Conservation (phyloP, 140 eudicot genomes). For the Anethum foeniculum region DNA sequence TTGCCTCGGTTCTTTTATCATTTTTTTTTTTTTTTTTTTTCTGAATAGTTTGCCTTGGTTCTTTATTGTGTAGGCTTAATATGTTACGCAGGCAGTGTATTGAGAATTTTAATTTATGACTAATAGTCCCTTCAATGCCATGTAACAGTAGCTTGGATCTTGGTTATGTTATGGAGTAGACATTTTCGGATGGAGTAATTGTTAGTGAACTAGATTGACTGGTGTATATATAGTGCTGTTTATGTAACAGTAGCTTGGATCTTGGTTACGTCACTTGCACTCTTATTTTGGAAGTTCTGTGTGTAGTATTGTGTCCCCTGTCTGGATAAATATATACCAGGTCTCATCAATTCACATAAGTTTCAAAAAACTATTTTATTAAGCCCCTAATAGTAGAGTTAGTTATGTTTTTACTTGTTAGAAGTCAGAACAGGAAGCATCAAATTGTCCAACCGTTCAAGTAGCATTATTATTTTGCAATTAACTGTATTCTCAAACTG, state of each 20-base stretch:
- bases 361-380: not conserved
- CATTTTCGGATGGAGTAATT: not conserved
- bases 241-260: not conserved
- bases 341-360: not conserved
- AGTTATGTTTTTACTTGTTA: not conserved
- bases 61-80: not conserved
- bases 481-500: not conserved
- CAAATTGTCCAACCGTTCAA: not conserved
- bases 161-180: not conserved
- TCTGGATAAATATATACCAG: not conserved
- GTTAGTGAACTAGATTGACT: not conserved
- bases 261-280: not conserved
- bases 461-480: not conserved
- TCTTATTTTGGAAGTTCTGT: not conserved
- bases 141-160: not conserved
- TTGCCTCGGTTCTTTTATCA: not conserved
- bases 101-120: not conserved
- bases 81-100: not conserved
- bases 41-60: not conserved
- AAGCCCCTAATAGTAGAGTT: not conserved
- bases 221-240: not conserved
- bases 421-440: not conserved
- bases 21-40: too few species aligned
- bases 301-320: not conserved
- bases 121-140: not conserved